Evolutionary conservation across 2,329 filamentous ascomycete species (phyloP).

Genomic region (Cytospora chrysosperma): DNA sequence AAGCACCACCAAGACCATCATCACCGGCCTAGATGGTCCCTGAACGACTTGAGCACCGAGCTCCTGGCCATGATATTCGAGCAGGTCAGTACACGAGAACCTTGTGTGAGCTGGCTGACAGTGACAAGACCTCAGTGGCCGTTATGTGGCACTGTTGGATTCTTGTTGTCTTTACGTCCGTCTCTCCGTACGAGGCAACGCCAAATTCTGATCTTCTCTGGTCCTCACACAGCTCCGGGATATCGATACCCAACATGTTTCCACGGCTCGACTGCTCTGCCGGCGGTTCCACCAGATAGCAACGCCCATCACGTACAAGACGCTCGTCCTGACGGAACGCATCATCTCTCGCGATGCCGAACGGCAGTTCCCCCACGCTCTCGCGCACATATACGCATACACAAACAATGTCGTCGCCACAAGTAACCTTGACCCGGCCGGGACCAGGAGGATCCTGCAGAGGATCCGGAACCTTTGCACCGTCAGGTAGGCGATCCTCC

Average conservation of each 20-base stretch:
- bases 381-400: conserved; percentile 38
- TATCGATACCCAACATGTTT: conserved; percentile 36
- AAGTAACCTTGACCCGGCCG: conserved; percentile 40
- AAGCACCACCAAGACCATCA: neutral
- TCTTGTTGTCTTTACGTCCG: too few species aligned
- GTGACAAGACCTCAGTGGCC: conserved; percentile 3
- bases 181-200: neutral
- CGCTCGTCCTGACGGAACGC: conserved; percentile 38
- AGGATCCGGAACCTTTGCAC: conserved; percentile 38
- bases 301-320: conserved; percentile 43
- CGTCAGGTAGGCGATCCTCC: conserved; percentile 36
- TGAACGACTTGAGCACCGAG: conserved; percentile 43
- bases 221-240: conserved; percentile 38
- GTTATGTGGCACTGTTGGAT: neutral
- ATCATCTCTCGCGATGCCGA: conserved; percentile 39
- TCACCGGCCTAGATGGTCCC: conserved; percentile 29
- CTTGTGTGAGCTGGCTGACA: neutral
- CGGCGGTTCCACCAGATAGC: conserved; percentile 41
- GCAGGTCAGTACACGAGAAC: conserved; percentile 34
- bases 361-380: conserved; percentile 33
- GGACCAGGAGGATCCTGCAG: conserved; percentile 37
- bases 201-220: conserved; percentile 7
- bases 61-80: conserved; percentile 42
- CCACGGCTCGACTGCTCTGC: conserved; percentile 38
- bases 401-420: conserved; percentile 43